These are phyloP conservation scores for Pseudopithomyces maydicus DNA, from an alignment of 2,329 filamentous ascomycete genomes.

Conservation along the genomic window DNA sequence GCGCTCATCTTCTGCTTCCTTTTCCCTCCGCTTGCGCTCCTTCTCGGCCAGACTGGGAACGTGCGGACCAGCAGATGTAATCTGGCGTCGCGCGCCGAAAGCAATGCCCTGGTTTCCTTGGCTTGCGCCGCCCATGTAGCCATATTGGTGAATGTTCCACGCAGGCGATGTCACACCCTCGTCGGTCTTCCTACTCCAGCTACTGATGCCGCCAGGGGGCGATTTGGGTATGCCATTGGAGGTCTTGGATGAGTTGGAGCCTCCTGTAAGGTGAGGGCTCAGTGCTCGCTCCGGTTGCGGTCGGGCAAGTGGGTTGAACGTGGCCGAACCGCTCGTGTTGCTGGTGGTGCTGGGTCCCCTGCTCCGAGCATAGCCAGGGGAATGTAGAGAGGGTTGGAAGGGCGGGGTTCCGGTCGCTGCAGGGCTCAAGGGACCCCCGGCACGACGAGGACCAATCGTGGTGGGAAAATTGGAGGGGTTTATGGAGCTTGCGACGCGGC, in stretches of 20 bases:
- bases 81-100: conserved; percentile 90
- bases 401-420: conserved; percentile 33
- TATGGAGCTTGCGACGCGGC: conserved; percentile 76
- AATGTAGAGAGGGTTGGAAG: conserved; percentile 24
- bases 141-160: conserved; percentile 97
- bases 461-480: conserved; percentile 76
- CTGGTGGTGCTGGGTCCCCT: conserved; percentile 54
- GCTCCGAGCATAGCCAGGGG: conserved; percentile 37
- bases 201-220: conserved; percentile 68
- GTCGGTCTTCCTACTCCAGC: conserved; percentile 86
- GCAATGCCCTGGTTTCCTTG: conserved; percentile 94
- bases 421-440: conserved; percentile 49
- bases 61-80: conserved; percentile 78
- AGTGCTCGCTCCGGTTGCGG: conserved; percentile 43
- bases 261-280: conserved; percentile 54
- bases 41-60: conserved; percentile 87
- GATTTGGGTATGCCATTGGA: conserved; percentile 55
- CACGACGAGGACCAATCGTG: conserved; percentile 74
- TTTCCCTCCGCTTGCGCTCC: conserved; percentile 68
- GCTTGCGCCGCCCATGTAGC: conserved; percentile 96
- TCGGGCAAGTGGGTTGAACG: conserved; percentile 51
- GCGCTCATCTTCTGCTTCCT: conserved; percentile 60
- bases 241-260: conserved; percentile 63
- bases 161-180: conserved; percentile 82
- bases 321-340: conserved; percentile 48